Conservation (phyloP, 2,329 filamentous ascomycete species). For the Pestalotiopsis sp. region DNA sequence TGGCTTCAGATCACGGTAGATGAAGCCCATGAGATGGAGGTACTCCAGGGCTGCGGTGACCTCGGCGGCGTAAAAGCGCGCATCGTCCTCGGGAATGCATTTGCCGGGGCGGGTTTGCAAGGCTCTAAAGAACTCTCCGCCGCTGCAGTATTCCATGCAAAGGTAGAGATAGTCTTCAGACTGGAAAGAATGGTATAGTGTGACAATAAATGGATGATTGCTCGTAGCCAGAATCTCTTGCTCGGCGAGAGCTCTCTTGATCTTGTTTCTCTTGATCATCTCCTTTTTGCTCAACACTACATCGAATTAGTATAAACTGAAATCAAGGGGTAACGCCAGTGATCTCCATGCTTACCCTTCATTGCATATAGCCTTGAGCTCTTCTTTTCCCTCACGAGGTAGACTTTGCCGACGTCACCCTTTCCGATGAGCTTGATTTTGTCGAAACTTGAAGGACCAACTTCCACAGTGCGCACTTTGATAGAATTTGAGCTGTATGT, state of each 20-base stretch:
- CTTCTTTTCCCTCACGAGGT: constrained; percentile 97
- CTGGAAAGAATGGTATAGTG: constrained; percentile 97
- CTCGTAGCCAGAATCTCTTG: constrained; percentile 98
- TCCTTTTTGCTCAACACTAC: constrained; percentile 98
- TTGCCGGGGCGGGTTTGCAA: constrained; percentile 96
- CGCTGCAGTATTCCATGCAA: constrained; percentile 99
- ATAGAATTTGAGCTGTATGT: constrained; percentile 99
- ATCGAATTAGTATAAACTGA: constrained; percentile 37
- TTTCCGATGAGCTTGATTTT: constrained; percentile 99
- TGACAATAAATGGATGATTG: constrained; percentile 99
- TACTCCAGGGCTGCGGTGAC: constrained; percentile 97
- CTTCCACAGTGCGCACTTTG: constrained; percentile 96
- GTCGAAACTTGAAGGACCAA: constrained; percentile 93
- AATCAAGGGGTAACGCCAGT: not conserved
- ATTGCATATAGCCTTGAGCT: constrained; percentile 93
- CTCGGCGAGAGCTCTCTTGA: constrained; percentile 95
- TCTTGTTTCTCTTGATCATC: constrained; percentile 99
- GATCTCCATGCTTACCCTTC: constrained; percentile 74
- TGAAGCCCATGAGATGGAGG: constrained; percentile 98
- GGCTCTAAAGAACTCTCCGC: constrained; percentile 96
- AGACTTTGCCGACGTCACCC: constrained; percentile 98
- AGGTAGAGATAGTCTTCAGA: constrained; percentile 98
- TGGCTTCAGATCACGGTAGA: constrained; percentile 96
- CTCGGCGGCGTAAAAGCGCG: constrained; percentile 95
- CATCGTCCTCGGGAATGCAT: constrained; percentile 95